A percentile compares a stretch with the other conserved stretches of the same genome.
These are phyloP conservation scores for Aspergillus steynii DNA, from an alignment of 495 filamentous ascomycete genomes.

Conservation along the genomic window DNA sequence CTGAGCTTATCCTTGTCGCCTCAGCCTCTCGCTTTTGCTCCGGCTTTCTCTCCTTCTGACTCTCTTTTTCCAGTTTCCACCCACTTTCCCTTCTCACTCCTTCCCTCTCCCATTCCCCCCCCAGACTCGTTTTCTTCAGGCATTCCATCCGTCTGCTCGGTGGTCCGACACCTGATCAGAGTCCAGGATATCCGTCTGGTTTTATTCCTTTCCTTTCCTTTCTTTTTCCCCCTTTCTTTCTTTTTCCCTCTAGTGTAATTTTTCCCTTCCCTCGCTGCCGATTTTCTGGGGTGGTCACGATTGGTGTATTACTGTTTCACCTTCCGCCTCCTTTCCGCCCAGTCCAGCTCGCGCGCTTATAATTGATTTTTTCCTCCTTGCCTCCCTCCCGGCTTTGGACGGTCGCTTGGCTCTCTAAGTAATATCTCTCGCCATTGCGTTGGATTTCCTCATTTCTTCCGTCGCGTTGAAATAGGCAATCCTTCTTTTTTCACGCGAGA, in stretches of 20 bases:
- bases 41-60: conserved; percentile 6
- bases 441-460: conserved; percentile 12
- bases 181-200: conserved; percentile 8
- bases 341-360: conserved; percentile 18
- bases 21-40: conserved; percentile 12
- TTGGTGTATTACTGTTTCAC: conserved; percentile 18
- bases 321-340: conserved; percentile 24
- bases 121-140: conserved; percentile 11
- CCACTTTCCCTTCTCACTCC: conserved; percentile 28
- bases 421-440: conserved; percentile 18
- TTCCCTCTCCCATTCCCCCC: conserved; percentile 24
- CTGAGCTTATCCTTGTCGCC: conserved; percentile 19
- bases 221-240: conserved; percentile 9
- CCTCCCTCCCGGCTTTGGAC: conserved; percentile 17
- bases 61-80: conserved; percentile 11
- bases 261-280: conserved; percentile 3
- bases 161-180: not conserved
- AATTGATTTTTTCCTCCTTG: conserved; percentile 23
- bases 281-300: conserved; percentile 9
- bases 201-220: conserved; percentile 14
- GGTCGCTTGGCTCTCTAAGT: conserved; percentile 16
- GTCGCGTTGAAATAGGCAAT: not conserved
- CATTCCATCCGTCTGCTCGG: not conserved
- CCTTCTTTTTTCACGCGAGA: conserved; percentile 5
- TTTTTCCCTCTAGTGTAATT: conserved; percentile 10